Conservation (phyloP, 768 basidiomycete genomes). For the Krasilnikovozyma curviuscula region DNA sequence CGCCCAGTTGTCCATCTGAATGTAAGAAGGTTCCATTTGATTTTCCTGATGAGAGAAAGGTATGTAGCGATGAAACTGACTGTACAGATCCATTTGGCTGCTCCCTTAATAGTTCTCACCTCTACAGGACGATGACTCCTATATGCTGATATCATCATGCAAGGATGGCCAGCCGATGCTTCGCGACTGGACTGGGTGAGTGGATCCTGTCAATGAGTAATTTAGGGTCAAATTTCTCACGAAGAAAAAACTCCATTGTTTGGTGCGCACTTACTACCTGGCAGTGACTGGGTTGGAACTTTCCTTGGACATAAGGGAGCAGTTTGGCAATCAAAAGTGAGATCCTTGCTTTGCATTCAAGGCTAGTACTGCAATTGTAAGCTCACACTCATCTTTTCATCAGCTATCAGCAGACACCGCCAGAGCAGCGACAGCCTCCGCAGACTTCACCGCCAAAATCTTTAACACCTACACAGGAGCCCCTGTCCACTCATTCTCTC, state of each 20-base stretch:
- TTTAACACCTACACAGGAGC: conserved; percentile 87
- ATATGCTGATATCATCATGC: conserved; percentile 83
- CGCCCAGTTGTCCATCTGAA: conserved; percentile 79
- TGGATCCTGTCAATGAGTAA: background rate
- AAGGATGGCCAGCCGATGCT: conserved; percentile 79
- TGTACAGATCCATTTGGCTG: background rate
- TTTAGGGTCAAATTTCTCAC: background rate
- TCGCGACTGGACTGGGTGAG: conserved; percentile 13
- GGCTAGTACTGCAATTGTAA: too few relatives aligned
- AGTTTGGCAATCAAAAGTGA: conserved; percentile 90
- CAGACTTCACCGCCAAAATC: conserved; percentile 93
- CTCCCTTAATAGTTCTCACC: conserved; percentile 19
- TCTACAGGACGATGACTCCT: conserved; percentile 61
- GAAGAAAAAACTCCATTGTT: background rate
- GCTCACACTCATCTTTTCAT: too few relatives aligned
- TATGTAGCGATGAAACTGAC: background rate
- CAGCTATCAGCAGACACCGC: conserved; percentile 57
- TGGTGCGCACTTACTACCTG: conserved; percentile 84
- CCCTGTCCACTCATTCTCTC: conserved; percentile 83
- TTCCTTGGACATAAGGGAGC: conserved; percentile 49
- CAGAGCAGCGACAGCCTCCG: conserved; percentile 76
- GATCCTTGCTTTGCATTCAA: too few relatives aligned
- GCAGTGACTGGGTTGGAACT: conserved; percentile 93
- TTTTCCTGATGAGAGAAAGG: background rate
- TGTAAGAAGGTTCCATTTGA: conserved; percentile 13